Evolutionary conservation across 1,284 basidiomycete species (phyloP), one percentile per base, ranked within the genome.

Genomic region (Takashimella tepidaria): DNA sequence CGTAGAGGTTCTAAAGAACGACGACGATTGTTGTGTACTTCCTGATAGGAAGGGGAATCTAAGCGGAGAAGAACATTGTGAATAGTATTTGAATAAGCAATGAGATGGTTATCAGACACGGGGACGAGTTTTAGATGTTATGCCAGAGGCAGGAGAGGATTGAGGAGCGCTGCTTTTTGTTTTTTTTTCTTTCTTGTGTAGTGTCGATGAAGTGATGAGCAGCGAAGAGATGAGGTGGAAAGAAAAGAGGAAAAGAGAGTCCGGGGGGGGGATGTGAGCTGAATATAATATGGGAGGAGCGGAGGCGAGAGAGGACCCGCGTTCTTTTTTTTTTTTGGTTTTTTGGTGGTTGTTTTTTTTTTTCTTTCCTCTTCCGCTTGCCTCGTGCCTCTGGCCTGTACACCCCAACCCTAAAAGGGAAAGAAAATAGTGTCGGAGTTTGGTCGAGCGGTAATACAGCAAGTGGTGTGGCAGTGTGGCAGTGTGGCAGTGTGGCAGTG

Each of bases 401-500:
- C 31, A 37, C 16, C 8, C 31, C n/a, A n/a, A 37, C 21, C 81
- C 66, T 58, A 83, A 83, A 85, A 37, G 31, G 31, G 8, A 37
- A 16, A 16, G n/a, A n/a, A n/a, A 8, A 8, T 37, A 37, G 31
- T 16, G 31, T 16, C 31, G 31, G 31, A 37, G 31, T 37, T 37
- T 37, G 31, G 31, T 8, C 31, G 10, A 8, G 31, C 10, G 31
- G 31, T 37, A 8, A n/a, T n/a, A n/a, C n/a, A 37, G 31, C 31
- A 16, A 16, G 10, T 8, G 31, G 31, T 37, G 31, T 37, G 31
- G 31, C 31, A 37, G 31, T 8, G 31, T 37, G 31, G 31, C 31
- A 37, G 31, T 16, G 31, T 37, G 31, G 31, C 31, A n/a, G n/a
- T n/a, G n/a, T n/a, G n/a, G n/a, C n/a, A n/a, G n/a, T n/a, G n/a